Evolutionary conservation across 345 rosid species (phyloP).

Genomic region (Combretum micranthum): DNA sequence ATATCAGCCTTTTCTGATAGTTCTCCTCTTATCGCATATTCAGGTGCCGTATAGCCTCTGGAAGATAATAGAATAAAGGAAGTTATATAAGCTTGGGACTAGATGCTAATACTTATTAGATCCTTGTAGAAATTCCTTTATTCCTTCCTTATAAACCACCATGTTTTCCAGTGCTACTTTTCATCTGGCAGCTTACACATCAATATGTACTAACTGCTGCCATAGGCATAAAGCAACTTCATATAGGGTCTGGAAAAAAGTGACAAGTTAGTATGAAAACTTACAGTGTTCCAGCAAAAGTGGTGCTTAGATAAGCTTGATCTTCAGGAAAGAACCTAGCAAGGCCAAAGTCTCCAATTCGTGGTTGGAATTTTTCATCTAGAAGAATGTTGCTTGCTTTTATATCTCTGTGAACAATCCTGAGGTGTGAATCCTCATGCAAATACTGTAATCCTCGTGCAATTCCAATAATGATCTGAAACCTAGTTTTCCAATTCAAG

Average conservation of each 20-base stretch:
- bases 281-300: slow-evolving; percentile 65
- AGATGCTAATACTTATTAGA: too few relatives aligned
- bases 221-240: too few relatives aligned
- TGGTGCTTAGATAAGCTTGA: slow-evolving; percentile 57
- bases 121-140: too few relatives aligned
- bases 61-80: background rate
- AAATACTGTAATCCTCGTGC: slow-evolving; percentile 64
- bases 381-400: slow-evolving; percentile 80
- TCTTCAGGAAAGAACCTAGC: slow-evolving; percentile 77
- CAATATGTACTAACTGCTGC: too few relatives aligned
- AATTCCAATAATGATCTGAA: slow-evolving; percentile 48
- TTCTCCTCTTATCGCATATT: slow-evolving; percentile 61
- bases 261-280: slow-evolving; percentile 4
- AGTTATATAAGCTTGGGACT: background rate
- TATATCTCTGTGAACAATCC: slow-evolving; percentile 64
- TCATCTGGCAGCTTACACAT: too few relatives aligned
- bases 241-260: too few relatives aligned
- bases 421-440: slow-evolving; percentile 55
- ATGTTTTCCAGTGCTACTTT: too few relatives aligned
- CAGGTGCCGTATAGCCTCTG: slow-evolving; percentile 72
- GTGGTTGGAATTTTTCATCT: slow-evolving; percentile 55
- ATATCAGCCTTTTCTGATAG: slow-evolving; percentile 68
- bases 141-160: too few relatives aligned
- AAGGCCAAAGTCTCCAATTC: slow-evolving; percentile 65
- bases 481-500: slow-evolving; percentile 45